These are phyloP conservation scores for Tetrahymena malaccensis DNA, from an alignment of 73 alveolate species.

Conservation along the genomic window DNA sequence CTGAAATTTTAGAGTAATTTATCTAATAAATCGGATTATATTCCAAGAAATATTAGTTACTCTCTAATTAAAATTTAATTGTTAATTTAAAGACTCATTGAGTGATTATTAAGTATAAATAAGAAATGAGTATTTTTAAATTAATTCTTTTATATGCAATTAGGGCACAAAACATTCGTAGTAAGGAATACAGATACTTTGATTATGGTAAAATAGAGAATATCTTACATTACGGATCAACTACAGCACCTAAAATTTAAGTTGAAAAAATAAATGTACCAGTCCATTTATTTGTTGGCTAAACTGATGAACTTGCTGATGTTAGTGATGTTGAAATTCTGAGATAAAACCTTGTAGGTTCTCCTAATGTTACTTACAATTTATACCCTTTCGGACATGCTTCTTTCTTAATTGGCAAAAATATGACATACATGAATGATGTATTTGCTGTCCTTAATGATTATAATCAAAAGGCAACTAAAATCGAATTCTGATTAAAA, in stretches of 20 bases:
- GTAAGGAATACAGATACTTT: conserved; percentile 22
- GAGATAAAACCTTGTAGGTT: conserved; percentile 20
- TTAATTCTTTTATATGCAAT: not conserved
- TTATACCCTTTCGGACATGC: conserved; percentile 18
- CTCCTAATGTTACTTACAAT: not conserved
- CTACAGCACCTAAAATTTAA: conserved; percentile 67
- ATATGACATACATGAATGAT: not conserved
- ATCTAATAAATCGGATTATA: not conserved
- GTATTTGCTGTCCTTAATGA: not conserved
- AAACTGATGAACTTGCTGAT: conserved; percentile 15
- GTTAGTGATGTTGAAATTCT: conserved; percentile 33
- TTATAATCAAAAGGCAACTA: not conserved
- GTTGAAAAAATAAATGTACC: conserved; percentile 58
- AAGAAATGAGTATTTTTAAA: not conserved
- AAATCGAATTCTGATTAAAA: not conserved
- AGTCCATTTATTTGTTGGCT: conserved; percentile 46
- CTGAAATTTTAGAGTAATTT: not conserved
- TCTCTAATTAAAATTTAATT: not conserved
- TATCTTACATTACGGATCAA: conserved; percentile 54
- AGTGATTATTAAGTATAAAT: not conserved
- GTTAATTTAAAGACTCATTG: not conserved
- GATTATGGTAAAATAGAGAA: conserved; percentile 57
- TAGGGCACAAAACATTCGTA: not conserved
- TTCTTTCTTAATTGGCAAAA: conserved; percentile 14
- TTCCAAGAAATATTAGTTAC: not conserved